Evolutionary conservation across 2,329 filamentous ascomycete genomes (phyloP).

Genomic region (Chaetomiaceae sp.): DNA sequence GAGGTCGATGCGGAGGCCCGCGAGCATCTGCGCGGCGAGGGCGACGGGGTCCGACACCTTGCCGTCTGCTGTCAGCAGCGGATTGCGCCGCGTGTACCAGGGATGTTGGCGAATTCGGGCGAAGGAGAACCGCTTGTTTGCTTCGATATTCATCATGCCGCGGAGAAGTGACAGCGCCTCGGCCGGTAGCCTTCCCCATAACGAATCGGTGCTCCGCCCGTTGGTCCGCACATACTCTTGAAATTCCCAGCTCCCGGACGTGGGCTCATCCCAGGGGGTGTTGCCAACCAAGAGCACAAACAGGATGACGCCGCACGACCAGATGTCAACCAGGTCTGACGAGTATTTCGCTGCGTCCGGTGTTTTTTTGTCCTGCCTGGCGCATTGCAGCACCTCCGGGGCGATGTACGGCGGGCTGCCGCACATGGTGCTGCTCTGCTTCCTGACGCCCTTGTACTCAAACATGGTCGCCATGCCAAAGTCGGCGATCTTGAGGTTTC

Average conservation of each 20-base stretch:
- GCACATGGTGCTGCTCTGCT: conserved; percentile 82
- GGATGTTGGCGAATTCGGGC: conserved; percentile 82
- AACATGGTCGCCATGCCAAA: conserved; percentile 95
- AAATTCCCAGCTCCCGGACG: conserved; percentile 79
- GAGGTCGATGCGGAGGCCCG: conserved; percentile 85
- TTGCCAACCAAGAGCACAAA: conserved; percentile 95
- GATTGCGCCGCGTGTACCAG: conserved; percentile 85
- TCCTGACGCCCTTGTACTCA: conserved; percentile 75
- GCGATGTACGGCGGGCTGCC: conserved; percentile 97
- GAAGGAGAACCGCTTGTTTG: conserved; percentile 71
- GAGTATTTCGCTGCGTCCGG: conserved; percentile 55
- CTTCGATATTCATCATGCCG: conserved; percentile 85
- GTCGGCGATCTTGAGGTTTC: conserved; percentile 89
- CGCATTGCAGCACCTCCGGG: conserved; percentile 70
- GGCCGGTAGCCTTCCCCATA: conserved; percentile 74
- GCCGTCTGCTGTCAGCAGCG: conserved; percentile 67
- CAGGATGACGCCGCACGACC: conserved; percentile 96
- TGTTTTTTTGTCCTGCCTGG: conserved; percentile 40
- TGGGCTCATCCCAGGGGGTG: conserved; percentile 95
- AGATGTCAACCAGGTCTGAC: conserved; percentile 82
- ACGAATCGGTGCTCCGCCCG: conserved; percentile 74
- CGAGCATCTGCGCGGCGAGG: conserved; percentile 92
- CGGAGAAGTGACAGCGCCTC: conserved; percentile 75
- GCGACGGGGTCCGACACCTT: conserved; percentile 70
- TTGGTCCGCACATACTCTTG: conserved; percentile 76